These are phyloP conservation scores for Stephania cephalantha DNA, from an alignment of 164 flowering plant genomes.

Conservation along the genomic window DNA sequence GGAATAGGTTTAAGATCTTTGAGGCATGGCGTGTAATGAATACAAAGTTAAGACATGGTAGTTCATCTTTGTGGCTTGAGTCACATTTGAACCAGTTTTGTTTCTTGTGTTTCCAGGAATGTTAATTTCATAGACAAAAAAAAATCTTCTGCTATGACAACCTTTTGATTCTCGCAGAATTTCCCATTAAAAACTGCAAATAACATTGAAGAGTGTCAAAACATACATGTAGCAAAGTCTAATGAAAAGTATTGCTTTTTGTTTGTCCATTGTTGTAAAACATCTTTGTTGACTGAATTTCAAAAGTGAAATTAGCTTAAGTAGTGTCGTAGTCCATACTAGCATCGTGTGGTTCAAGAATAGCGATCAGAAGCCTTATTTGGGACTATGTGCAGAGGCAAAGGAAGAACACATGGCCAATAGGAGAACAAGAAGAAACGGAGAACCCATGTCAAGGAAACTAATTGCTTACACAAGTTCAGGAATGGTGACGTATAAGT, in stretches of 20 bases:
- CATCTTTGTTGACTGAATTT: background rate
- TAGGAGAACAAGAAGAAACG: too few species aligned
- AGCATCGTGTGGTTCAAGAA: background rate
- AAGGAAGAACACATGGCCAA: too few species aligned
- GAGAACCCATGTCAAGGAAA: too few species aligned
- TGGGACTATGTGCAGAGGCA: too few species aligned
- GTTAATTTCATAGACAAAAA: background rate
- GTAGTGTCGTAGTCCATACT: background rate
- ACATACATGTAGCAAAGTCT: background rate
- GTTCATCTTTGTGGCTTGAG: background rate
- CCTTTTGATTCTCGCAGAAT: background rate
- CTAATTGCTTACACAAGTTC: too few species aligned
- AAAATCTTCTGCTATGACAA: background rate
- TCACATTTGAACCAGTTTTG: background rate
- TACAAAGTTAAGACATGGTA: background rate
- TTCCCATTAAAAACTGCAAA: slow-evolving; percentile 1
- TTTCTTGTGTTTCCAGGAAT: background rate
- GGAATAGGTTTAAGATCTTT: too few species aligned
- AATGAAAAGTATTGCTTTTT: background rate
- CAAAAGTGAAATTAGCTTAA: too few species aligned
- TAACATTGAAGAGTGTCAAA: background rate
- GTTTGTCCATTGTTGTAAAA: background rate
- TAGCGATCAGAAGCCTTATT: background rate
- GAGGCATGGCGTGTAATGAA: background rate
- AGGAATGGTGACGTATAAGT: too few species aligned